phyloP scores from a whole-genome alignment of 352 stramenopile genomes.

The Hyaloperonospora arabidopsidis region DNA sequence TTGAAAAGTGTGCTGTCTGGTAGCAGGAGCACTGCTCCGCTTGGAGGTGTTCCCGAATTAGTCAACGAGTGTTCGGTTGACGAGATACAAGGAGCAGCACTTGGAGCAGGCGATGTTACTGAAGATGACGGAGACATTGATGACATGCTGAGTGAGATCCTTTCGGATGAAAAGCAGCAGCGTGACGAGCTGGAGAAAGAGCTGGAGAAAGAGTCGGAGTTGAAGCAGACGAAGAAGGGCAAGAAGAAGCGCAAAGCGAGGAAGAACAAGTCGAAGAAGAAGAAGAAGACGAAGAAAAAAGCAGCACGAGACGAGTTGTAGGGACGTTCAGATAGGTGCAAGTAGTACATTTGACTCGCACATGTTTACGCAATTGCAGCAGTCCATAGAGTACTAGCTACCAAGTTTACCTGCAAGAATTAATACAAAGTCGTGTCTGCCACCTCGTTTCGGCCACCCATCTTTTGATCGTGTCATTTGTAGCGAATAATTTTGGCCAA shows the following conservation, averaged over 20 bases:
- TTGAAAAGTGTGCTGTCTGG: slow-evolving; percentile 59
- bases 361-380: neutral
- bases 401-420: too few relatives aligned
- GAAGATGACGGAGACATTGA: slow-evolving; percentile 55
- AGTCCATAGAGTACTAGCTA: neutral
- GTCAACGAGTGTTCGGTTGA: slow-evolving; percentile 43
- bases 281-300: slow-evolving; percentile 53
- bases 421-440: too few relatives aligned
- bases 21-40: slow-evolving; percentile 49
- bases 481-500: slow-evolving; percentile 11
- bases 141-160: slow-evolving; percentile 67
- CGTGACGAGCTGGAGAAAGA: slow-evolving; percentile 45
- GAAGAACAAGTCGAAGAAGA: slow-evolving; percentile 55
- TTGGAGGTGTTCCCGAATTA: slow-evolving; percentile 34
- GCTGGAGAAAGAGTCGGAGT: slow-evolving; percentile 24
- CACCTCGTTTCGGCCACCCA: too few relatives aligned
- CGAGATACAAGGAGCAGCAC: slow-evolving; percentile 33
- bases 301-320: slow-evolving; percentile 51
- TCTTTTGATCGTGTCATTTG: too few relatives aligned
- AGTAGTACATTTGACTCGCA: neutral
- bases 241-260: slow-evolving; percentile 44
- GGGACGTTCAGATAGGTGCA: neutral
- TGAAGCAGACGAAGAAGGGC: slow-evolving; percentile 31
- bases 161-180: slow-evolving; percentile 57
- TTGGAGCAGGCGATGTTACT: slow-evolving; percentile 8